Conservation (phyloP, 2,329 filamentous ascomycete species). For the Epichloe aotearoae region DNA sequence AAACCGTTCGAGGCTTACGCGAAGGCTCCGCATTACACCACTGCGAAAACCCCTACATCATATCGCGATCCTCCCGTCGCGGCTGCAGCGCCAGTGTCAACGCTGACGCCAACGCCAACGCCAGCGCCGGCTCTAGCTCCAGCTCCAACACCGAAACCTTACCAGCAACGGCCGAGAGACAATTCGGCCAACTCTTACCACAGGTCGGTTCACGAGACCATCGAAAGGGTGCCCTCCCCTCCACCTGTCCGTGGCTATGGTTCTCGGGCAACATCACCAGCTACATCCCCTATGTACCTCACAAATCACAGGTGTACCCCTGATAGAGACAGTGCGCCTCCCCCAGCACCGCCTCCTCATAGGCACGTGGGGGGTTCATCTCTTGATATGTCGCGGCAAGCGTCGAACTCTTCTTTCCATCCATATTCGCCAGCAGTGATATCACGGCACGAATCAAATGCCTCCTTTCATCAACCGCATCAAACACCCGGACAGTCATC, state of each 20-base stretch:
- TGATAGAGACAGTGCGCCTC: slow-evolving; percentile 50
- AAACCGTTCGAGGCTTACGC: slow-evolving; percentile 56
- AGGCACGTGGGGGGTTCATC: slow-evolving; percentile 42
- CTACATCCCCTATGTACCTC: slow-evolving; percentile 10
- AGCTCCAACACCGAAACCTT: slow-evolving; percentile 8
- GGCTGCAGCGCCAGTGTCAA: slow-evolving; percentile 10
- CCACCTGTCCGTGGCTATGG: slow-evolving; percentile 16
- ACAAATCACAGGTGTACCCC: slow-evolving; percentile 13
- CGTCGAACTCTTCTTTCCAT: slow-evolving; percentile 25
- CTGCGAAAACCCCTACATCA: slow-evolving; percentile 46
- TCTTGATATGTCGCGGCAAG: slow-evolving; percentile 15
- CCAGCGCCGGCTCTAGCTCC: slow-evolving; percentile 6
- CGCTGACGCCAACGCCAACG: slow-evolving; percentile 6
- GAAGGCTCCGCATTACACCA: slow-evolving; percentile 53
- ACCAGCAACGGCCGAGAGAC: slow-evolving; percentile 8
- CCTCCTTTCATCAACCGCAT: slow-evolving; percentile 18
- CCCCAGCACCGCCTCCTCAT: slow-evolving; percentile 78
- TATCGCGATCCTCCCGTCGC: slow-evolving; percentile 30
- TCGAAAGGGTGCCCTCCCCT: slow-evolving; percentile 10
- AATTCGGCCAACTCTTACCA: slow-evolving; percentile 17
- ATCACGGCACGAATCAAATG: slow-evolving; percentile 22
- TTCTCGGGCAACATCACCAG: slow-evolving; percentile 19
- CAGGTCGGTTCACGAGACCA: slow-evolving; percentile 10
- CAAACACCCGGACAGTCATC: slow-evolving; percentile 26
- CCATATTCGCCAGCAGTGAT: slow-evolving; percentile 14